phyloP scores from a whole-genome alignment of 768 basidiomycete species.

The Tulasnella sp. region DNA sequence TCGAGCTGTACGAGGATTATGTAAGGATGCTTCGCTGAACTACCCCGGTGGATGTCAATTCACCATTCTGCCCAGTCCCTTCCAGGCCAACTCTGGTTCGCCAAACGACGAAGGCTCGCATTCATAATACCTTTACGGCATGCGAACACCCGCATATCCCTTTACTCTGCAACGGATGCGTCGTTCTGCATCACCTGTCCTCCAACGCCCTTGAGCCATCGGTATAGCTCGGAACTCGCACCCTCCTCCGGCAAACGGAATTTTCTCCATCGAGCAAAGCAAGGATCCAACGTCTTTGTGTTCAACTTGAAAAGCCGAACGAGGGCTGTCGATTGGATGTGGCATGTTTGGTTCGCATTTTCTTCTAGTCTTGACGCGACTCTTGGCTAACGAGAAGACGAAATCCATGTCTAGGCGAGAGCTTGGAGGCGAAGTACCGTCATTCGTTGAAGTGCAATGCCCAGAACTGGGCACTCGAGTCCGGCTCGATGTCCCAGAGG shows the following conservation, averaged over 20 bases:
- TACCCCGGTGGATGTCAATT: neutral
- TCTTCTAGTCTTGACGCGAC: neutral
- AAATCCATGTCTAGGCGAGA: slow-evolving; percentile 57
- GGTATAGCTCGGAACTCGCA: slow-evolving; percentile 48
- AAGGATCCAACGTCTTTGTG: slow-evolving; percentile 82
- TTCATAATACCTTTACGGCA: slow-evolving; percentile 75
- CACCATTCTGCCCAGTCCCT: slow-evolving; percentile 42
- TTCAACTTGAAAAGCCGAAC: slow-evolving; percentile 79
- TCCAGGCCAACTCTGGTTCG: slow-evolving; percentile 68
- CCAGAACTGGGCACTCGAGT: slow-evolving; percentile 70
- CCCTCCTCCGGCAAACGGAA: slow-evolving; percentile 39
- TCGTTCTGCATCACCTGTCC: slow-evolving; percentile 70
- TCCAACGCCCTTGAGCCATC: slow-evolving; percentile 46
- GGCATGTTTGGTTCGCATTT: slow-evolving; percentile 72
- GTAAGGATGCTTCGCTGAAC: slow-evolving; percentile 51
- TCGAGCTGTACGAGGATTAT: slow-evolving; percentile 87
- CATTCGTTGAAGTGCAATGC: slow-evolving; percentile 67
- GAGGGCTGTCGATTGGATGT: slow-evolving; percentile 85
- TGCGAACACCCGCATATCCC: slow-evolving; percentile 66
- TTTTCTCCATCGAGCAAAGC: slow-evolving; percentile 53
- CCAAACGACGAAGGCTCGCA: slow-evolving; percentile 74
- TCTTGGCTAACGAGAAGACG: neutral
- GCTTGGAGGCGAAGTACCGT: slow-evolving; percentile 73
- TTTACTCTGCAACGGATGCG: slow-evolving; percentile 86
- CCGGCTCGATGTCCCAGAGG: slow-evolving; percentile 66